Conservation (phyloP, 1,284 basidiomycete species). For the Butyriboletus appendiculatus region DNA sequence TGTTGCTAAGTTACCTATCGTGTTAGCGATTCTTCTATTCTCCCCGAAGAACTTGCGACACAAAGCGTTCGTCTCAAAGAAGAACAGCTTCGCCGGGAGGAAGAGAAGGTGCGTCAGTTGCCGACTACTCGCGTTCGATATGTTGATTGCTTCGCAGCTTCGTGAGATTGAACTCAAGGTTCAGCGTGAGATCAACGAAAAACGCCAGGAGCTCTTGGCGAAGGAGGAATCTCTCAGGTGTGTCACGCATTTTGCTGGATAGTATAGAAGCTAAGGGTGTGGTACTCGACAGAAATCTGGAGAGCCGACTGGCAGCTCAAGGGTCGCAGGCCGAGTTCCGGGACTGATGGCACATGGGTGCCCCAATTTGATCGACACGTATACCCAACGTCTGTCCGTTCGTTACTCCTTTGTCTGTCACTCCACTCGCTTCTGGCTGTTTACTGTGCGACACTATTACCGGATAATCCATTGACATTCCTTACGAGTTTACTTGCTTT, state of each 20-base stretch:
- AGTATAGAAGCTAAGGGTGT: slow-evolving; percentile 1
- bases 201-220: slow-evolving; percentile 93
- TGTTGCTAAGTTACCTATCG: slow-evolving; percentile 17
- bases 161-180: slow-evolving; percentile 99
- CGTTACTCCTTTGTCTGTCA: slow-evolving; percentile 34
- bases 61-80: slow-evolving; percentile 98
- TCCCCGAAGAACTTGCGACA: slow-evolving; percentile 94
- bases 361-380: slow-evolving; percentile 28
- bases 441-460: slow-evolving; percentile 37
- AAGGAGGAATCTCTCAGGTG: slow-evolving; percentile 90
- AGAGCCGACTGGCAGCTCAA: slow-evolving; percentile 87
- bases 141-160: slow-evolving; percentile 51
- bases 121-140: background rate
- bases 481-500: slow-evolving; percentile 33
- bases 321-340: slow-evolving; percentile 68
- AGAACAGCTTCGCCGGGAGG: slow-evolving; percentile 96
- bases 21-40: slow-evolving; percentile 80
- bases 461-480: slow-evolving; percentile 42
- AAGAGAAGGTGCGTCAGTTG: slow-evolving; percentile 74
- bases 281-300: slow-evolving; percentile 66
- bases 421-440: slow-evolving; percentile 33
- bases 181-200: slow-evolving; percentile 98
- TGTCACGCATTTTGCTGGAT: slow-evolving; percentile 17
- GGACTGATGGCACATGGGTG: slow-evolving; percentile 41
- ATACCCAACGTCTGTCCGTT: slow-evolving; percentile 37